phyloP scores from a whole-genome alignment of 495 filamentous ascomycete species.

The Trichoderma gamsii region DNA sequence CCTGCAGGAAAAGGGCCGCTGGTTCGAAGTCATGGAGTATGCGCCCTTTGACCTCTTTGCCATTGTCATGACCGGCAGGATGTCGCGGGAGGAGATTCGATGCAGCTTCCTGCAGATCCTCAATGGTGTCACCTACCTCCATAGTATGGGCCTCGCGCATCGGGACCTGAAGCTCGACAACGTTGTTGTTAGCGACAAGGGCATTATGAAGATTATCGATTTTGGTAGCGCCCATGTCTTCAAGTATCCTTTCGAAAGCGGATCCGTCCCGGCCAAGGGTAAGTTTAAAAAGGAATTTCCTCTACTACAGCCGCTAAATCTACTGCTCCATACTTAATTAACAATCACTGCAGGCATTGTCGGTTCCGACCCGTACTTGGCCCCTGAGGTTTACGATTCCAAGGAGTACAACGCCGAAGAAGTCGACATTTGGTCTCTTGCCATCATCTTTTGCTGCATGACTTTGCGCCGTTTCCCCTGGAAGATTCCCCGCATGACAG shows the following conservation, averaged over 20 bases:
- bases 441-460: slow-evolving; percentile 99
- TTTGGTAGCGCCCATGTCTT: slow-evolving; percentile 98
- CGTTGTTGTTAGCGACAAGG: slow-evolving; percentile 90
- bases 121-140: slow-evolving; percentile 92
- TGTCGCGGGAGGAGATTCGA: slow-evolving; percentile 83
- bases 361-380: slow-evolving; percentile 94
- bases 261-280: slow-evolving; percentile 83
- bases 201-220: slow-evolving; percentile 99
- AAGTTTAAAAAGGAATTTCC: slow-evolving; percentile 28
- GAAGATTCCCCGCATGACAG: slow-evolving; percentile 87
- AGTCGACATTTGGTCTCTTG: slow-evolving; percentile 94
- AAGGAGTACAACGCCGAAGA: slow-evolving; percentile 91
- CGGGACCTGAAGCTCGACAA: slow-evolving; percentile 97
- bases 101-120: slow-evolving; percentile 94
- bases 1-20: slow-evolving; percentile 86
- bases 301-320: neutral
- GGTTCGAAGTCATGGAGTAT: slow-evolving; percentile 99
- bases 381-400: slow-evolving; percentile 93
- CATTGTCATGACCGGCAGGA: slow-evolving; percentile 98
- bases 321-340: slow-evolving; percentile 19
- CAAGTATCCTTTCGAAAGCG: slow-evolving; percentile 93
- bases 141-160: slow-evolving; percentile 93
- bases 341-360: slow-evolving; percentile 65
- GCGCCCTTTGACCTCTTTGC: slow-evolving; percentile 97
- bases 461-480: slow-evolving; percentile 91